Evolutionary conservation across 371 early-diverging fungal genomes (phyloP), one percentile per base, ranked within the genome.

Genomic region (Smittium culicis): DNA sequence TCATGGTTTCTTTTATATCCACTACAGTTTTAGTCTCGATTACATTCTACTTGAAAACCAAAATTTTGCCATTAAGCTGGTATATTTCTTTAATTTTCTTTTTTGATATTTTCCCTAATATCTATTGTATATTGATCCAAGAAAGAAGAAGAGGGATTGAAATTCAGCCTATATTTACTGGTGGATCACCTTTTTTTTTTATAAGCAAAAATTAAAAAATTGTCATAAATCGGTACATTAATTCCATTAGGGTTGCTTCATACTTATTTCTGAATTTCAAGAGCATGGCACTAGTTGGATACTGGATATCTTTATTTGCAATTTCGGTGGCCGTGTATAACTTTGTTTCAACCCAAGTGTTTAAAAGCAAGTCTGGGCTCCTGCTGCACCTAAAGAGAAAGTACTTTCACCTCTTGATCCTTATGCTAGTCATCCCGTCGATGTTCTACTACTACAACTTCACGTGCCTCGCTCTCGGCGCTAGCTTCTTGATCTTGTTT

Each of bases 401-500:
- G 74, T 80, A 88, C 64, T 94, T 88, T 72, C 96, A 96, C 77
- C 80, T 82, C 1, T 72, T 93, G 34, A 91, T 91, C 0, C 85
- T 91, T 2, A 66, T 85, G 58, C 85, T 94, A 88, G 92, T 96
- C 77, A 79, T 86, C 17, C 95, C 94, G 0, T 92, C 88, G 1
- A 85, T 84, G 28, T 62, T 90, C 3, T 66, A 81, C 11, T 89
- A 89, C 72, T 81, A 79, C 2, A 73, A 79, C 1, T 85, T 92
- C 65, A 82, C 93, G 71, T 84, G 86, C 67, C 77, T 96, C 17
- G 89, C 88, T 0, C 89, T 94, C 76, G 82, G 87, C 0, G 87
- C 88, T 5, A 92, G 91, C 0, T 69, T 92, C 25, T 73, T 83
- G 1, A 78, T 73, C 0, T 80, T 93, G 55, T 85, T 91, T 27